These are phyloP conservation scores for Pythium vanterpoolii DNA, from an alignment of 352 stramenopile genomes.

Conservation along the genomic window DNA sequence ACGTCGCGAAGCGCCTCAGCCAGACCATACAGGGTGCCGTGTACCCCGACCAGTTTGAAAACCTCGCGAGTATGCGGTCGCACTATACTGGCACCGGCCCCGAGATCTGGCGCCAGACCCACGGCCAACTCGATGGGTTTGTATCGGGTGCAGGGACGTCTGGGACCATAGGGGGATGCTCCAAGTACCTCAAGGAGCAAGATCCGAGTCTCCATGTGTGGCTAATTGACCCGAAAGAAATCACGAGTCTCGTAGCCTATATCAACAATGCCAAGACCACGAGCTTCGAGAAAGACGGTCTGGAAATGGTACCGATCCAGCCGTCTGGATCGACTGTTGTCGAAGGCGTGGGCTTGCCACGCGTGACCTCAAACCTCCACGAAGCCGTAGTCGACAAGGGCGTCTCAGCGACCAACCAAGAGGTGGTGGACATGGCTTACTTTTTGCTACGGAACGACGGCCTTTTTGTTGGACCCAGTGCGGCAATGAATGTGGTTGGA, in stretches of 20 bases:
- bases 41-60: conserved; percentile 81
- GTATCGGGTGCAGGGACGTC: conserved; percentile 88
- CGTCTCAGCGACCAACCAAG: conserved; percentile 89
- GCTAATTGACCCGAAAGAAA: conserved; percentile 76
- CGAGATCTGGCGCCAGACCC: conserved; percentile 88
- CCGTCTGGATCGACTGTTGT: conserved; percentile 85
- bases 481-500: conserved; percentile 71
- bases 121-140: conserved; percentile 90
- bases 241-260: conserved; percentile 83
- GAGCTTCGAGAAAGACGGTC: conserved; percentile 82
- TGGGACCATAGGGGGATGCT: conserved; percentile 91
- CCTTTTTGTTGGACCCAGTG: conserved; percentile 90
- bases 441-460: conserved; percentile 88
- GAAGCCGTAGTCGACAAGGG: conserved; percentile 88
- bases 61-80: conserved; percentile 62
- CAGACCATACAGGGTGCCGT: conserved; percentile 27
- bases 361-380: conserved; percentile 92
- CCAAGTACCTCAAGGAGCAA: conserved; percentile 91
- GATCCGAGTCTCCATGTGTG: conserved; percentile 55
- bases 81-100: conserved; percentile 80
- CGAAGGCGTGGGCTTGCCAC: conserved; percentile 92
- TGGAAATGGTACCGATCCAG: conserved; percentile 78
- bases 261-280: conserved; percentile 59
- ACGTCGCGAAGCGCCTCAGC: conserved; percentile 53
- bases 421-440: conserved; percentile 94